phyloP scores from a whole-genome alignment of 2,329 filamentous ascomycete genomes.

The Xylaria digitata region DNA sequence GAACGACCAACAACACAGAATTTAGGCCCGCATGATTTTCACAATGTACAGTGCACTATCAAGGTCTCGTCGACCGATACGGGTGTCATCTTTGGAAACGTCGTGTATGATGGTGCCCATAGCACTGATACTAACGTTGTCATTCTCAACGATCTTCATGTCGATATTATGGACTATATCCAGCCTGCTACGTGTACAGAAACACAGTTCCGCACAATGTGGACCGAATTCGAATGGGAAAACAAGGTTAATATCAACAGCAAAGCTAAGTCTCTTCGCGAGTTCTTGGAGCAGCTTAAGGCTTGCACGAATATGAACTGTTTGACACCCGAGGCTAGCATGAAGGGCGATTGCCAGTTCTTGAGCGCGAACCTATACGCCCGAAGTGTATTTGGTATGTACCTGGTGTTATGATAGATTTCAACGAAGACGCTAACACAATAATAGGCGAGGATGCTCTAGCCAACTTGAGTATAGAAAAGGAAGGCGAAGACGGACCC shows the following conservation, averaged over 20 bases:
- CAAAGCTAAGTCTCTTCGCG: slow-evolving; percentile 89
- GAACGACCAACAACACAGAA: slow-evolving; percentile 97
- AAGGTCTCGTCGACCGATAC: slow-evolving; percentile 99
- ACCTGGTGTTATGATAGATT: background rate
- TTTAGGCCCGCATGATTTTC: slow-evolving; percentile 92
- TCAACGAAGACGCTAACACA: slow-evolving; percentile 34
- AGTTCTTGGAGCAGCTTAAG: slow-evolving; percentile 95
- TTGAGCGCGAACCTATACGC: slow-evolving; percentile 97
- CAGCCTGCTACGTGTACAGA: slow-evolving; percentile 96
- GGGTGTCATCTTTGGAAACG: slow-evolving; percentile 98
- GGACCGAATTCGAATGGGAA: slow-evolving; percentile 99
- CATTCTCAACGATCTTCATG: slow-evolving; percentile 96
- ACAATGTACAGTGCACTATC: slow-evolving; percentile 98
- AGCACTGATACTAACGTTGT: slow-evolving; percentile 96
- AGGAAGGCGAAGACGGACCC: slow-evolving; percentile 93
- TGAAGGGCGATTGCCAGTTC: slow-evolving; percentile 98
- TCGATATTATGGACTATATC: slow-evolving; percentile 99
- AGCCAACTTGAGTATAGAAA: slow-evolving; percentile 97
- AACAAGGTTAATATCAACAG: slow-evolving; percentile 99
- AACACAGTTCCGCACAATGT: slow-evolving; percentile 99
- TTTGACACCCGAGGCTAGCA: slow-evolving; percentile 91
- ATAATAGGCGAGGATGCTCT: slow-evolving; percentile 91
- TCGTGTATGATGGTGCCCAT: slow-evolving; percentile 94
- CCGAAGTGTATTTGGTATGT: slow-evolving; percentile 96
- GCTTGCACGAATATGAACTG: slow-evolving; percentile 99